Percentiles rank a stretch among this genome's conserved stretches.
These are phyloP conservation scores for Zizania palustris DNA, from an alignment of 202 grass and related monocot genomes.

Conservation along the genomic window DNA sequence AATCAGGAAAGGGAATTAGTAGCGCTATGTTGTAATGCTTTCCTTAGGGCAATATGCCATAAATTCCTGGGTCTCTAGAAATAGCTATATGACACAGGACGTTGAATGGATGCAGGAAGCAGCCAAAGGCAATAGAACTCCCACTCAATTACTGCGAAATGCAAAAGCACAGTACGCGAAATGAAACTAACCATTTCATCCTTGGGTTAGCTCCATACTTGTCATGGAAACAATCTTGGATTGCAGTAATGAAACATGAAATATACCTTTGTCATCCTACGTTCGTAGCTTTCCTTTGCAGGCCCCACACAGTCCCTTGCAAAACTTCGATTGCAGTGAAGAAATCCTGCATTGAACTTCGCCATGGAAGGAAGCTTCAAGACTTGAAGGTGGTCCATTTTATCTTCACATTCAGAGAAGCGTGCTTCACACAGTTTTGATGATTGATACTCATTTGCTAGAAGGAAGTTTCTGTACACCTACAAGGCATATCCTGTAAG, in stretches of 20 bases:
- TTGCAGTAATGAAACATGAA: background rate
- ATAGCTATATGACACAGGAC: too few relatives aligned
- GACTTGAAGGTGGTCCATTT: slow-evolving; percentile 89
- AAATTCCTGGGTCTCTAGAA: too few relatives aligned
- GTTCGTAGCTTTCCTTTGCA: slow-evolving; percentile 67
- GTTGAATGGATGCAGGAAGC: too few relatives aligned
- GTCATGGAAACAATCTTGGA: too few relatives aligned
- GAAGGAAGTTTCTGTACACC: slow-evolving; percentile 64
- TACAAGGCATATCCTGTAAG: slow-evolving; percentile 37
- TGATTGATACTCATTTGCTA: slow-evolving; percentile 86
- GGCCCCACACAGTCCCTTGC: slow-evolving; percentile 70
- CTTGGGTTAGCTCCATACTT: too few relatives aligned
- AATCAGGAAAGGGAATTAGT: too few relatives aligned
- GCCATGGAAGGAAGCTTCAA: slow-evolving; percentile 96
- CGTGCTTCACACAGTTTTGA: slow-evolving; percentile 83
- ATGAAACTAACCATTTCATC: too few relatives aligned
- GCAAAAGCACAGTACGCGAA: too few relatives aligned
- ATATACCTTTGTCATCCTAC: slow-evolving; percentile 72
- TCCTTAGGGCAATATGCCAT: too few relatives aligned
- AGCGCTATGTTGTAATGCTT: too few relatives aligned
- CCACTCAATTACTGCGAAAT: too few relatives aligned
- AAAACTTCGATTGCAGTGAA: slow-evolving; percentile 80
- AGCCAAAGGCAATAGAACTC: too few relatives aligned
- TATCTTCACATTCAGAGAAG: slow-evolving; percentile 83
- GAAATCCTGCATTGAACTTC: slow-evolving; percentile 88